A percentile compares a stretch with the other conserved stretches of the same genome.
Conservation (phyloP, 495 filamentous ascomycete species). For the Saxispiralis lemnorum region DNA sequence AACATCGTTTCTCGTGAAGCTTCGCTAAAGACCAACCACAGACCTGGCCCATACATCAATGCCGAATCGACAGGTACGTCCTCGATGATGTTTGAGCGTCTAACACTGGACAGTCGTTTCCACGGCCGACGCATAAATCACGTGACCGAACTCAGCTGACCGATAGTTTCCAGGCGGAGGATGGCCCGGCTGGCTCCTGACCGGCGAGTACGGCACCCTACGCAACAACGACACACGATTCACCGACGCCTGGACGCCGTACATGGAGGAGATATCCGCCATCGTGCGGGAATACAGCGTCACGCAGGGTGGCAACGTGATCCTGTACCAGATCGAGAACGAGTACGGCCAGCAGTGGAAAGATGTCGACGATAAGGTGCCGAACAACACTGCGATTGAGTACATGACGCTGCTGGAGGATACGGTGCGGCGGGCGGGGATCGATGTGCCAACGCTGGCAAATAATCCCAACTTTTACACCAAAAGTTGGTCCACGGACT, state of each 20-base stretch:
- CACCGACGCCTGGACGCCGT: constrained; percentile 31
- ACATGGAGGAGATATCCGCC: constrained; percentile 8
- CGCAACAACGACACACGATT: constrained; percentile 39
- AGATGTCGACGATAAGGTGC: constrained; percentile 23
- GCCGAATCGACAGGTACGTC: constrained; percentile 31
- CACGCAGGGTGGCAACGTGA: constrained; percentile 37
- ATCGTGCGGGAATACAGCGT: constrained; percentile 28
- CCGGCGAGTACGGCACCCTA: constrained; percentile 40
- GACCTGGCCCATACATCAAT: constrained; percentile 31
- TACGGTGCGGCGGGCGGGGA: constrained; percentile 33
- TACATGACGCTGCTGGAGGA: constrained; percentile 41
- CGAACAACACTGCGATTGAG: constrained; percentile 30
- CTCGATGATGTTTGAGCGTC: too few relatives aligned
- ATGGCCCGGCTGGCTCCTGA: constrained; percentile 43
- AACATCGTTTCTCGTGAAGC: too few relatives aligned
- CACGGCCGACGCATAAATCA: too few relatives aligned
- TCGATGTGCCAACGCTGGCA: constrained; percentile 34
- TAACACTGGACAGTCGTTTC: too few relatives aligned
- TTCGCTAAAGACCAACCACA: too few relatives aligned
- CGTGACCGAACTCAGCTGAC: too few relatives aligned
- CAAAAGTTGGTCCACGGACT: constrained; percentile 27
- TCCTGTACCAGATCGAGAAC: constrained; percentile 44
- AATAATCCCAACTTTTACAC: constrained; percentile 34
- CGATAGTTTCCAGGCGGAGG: constrained; percentile 24
- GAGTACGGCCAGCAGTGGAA: constrained; percentile 43